Base-by-base conservation (phyloP, 73 alveolate genomes). In the Strombidium stylifer region DNA sequence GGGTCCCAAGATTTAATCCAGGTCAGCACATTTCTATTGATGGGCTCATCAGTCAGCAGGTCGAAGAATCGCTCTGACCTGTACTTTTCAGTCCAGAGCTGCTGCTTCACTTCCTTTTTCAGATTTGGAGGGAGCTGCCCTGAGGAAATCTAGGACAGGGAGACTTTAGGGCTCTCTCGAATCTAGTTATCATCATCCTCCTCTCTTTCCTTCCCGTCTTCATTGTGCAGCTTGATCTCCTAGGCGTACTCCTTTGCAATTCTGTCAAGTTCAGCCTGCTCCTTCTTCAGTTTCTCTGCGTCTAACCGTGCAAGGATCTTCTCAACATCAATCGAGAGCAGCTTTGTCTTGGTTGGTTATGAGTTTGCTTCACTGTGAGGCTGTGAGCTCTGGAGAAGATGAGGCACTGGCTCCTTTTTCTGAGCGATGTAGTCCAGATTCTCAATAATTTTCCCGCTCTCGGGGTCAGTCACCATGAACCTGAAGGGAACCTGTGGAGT, bases 1-100 rank as follows among this genome's bases (percentile, higher is more conserved):
- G 81, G 91, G 26, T 86, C 94, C 96, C 97, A 90, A 24, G 96
- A 69, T 77, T 86, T 85, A 65, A 90, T 48, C 97, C 97, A 90
- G 28, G 91, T 74, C 42, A 86, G 68, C 25, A 88, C 81, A 54
- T 90, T 91, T 70, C 97, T 73, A 57, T 90, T 90, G 15, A 71
- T 48, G 49, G 51, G 53, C 59, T 85, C 96, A 51, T 86, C 96
- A 0, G 97, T 86, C 54, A 90, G 62, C 40, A 90, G 72, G 35
- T 90, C 95, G 40, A 80, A 60, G 58, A 70, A 90, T 48, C 67
- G 71, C 32, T 58, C 34, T 3, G 93, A 86, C 20, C 71, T 55
- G 78, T 90, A 90, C 58, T 90, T 90, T 26, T 86, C 94, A 2
- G 40, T 45, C 91, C 91, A 80, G 14, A 80, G n/a, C n/a, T n/a